Evolutionary conservation across 805 yeast species (phyloP).

Genomic region (Blastobotrys muscicola): DNA sequence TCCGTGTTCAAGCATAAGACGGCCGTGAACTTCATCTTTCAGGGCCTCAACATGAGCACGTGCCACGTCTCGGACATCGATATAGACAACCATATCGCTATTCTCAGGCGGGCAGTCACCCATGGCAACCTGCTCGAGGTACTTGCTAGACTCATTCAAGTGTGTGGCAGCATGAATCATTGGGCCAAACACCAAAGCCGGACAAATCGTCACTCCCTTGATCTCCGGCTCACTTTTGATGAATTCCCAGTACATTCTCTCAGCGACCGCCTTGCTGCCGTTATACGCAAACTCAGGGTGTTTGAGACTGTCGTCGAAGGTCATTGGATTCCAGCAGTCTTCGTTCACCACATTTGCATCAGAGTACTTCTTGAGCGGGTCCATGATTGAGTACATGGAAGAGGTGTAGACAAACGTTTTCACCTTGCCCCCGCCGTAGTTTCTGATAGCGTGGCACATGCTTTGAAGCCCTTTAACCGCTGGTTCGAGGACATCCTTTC

Average conservation of each 20-base stretch:
- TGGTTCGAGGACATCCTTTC: constrained; percentile 36
- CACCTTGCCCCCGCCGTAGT: constrained; percentile 32
- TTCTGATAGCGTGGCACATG: constrained; percentile 32
- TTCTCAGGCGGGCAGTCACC: constrained; percentile 11
- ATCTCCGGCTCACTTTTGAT: constrained; percentile 22
- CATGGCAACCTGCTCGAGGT: constrained; percentile 21
- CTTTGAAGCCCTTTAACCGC: constrained; percentile 39
- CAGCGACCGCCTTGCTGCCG: constrained; percentile 48
- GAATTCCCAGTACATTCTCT: constrained; percentile 49
- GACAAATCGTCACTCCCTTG: constrained; percentile 20
- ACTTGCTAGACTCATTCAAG: constrained; percentile 30
- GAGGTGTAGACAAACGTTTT: constrained; percentile 39
- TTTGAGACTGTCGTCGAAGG: constrained; percentile 22
- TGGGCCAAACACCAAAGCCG: constrained; percentile 27
- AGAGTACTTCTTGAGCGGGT: not conserved
- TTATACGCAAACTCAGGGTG: constrained; percentile 10
- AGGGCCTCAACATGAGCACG: constrained; percentile 45
- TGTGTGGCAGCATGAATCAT: constrained; percentile 20
- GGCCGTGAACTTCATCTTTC: constrained; percentile 22
- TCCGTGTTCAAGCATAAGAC: constrained; percentile 21
- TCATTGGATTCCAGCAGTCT: constrained; percentile 29
- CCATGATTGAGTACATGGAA: constrained; percentile 41
- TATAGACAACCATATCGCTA: constrained; percentile 18
- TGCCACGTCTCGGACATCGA: constrained; percentile 59
- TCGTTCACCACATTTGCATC: not conserved